Evolutionary conservation across 2,329 filamentous ascomycete species (phyloP).

Genomic region (Domatiomyces globalis): DNA sequence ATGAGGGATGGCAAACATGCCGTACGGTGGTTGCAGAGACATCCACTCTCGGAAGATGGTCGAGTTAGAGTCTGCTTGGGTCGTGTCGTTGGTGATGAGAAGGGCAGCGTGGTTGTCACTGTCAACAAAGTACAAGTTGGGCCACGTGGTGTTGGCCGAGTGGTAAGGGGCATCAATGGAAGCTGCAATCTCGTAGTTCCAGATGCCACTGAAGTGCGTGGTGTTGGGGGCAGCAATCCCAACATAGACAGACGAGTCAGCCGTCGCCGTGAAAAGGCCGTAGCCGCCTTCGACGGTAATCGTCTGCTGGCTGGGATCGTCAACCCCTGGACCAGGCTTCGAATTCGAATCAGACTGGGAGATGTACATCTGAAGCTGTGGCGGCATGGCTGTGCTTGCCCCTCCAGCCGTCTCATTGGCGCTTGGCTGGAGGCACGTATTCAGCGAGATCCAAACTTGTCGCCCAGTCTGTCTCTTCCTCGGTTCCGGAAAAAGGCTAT

Average conservation of each 20-base stretch:
- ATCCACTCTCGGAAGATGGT: constrained; percentile 42
- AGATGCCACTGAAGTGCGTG: constrained; percentile 49
- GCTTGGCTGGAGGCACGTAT: constrained; percentile 66
- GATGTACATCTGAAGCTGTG: constrained; percentile 66
- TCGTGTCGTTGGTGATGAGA: constrained; percentile 63
- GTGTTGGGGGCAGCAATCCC: constrained; percentile 58
- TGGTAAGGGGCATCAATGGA: constrained; percentile 72
- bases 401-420: constrained; percentile 37
- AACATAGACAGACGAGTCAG: constrained; percentile 58
- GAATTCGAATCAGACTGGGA: constrained; percentile 52
- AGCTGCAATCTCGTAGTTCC: constrained; percentile 67
- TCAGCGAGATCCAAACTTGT: constrained; percentile 63
- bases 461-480: constrained; percentile 11
- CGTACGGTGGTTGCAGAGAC: constrained; percentile 50
- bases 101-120: constrained; percentile 68
- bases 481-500: constrained; percentile 5
- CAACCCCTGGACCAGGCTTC: constrained; percentile 48
- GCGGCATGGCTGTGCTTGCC: constrained; percentile 34
- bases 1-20: constrained; percentile 58
- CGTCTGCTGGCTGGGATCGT: constrained; percentile 33
- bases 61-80: constrained; percentile 33
- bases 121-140: constrained; percentile 65
- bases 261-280: constrained; percentile 47
- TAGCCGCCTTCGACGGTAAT: constrained; percentile 53
- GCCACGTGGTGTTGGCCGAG: constrained; percentile 39